Conservation (phyloP, 805 yeast species). For the Ogataea pignaliae region DNA sequence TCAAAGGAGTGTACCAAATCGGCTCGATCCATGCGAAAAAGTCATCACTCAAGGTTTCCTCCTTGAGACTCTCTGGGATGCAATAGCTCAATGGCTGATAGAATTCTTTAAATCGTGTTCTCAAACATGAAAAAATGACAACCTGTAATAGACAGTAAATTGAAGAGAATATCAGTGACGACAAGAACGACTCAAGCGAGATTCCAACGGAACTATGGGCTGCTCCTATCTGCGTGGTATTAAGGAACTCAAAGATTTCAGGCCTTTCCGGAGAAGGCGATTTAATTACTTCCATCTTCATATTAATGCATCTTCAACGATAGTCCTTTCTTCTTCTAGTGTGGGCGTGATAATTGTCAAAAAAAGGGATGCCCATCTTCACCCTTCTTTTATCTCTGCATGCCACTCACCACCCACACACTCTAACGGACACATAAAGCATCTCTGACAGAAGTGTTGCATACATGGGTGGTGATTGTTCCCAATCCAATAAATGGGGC, state of each 20-base stretch:
- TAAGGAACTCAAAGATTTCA: conserved; percentile 18
- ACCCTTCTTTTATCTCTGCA: no score
- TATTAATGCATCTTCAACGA: no score
- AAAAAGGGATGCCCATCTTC: no score
- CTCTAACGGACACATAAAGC: no score
- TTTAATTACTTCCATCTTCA: no score
- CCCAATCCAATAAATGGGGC: no score
- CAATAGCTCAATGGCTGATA: conserved; percentile 53
- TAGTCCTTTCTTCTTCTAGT: no score
- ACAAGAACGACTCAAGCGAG: conserved; percentile 49
- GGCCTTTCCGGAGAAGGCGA: conserved; percentile 4
- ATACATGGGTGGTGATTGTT: no score
- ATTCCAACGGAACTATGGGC: conserved; percentile 41
- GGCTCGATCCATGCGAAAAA: conserved; percentile 56
- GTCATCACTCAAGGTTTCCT: conserved; percentile 36
- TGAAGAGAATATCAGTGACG: conserved; percentile 51
- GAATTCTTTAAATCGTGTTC: conserved; percentile 34
- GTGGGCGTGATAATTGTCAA: no score
- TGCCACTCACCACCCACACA: no score
- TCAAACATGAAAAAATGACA: conserved; percentile 33
- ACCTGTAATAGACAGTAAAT: conserved; percentile 52
- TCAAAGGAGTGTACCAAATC: conserved; percentile 32
- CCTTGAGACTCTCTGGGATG: conserved; percentile 37
- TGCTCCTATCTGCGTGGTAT: conserved; percentile 18
- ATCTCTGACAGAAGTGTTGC: no score